Percentiles rank a stretch among this genome's conserved stretches.
Conservation (phyloP, 306 rosid species). For the cucumber (Cucumis sativus) region DNA sequence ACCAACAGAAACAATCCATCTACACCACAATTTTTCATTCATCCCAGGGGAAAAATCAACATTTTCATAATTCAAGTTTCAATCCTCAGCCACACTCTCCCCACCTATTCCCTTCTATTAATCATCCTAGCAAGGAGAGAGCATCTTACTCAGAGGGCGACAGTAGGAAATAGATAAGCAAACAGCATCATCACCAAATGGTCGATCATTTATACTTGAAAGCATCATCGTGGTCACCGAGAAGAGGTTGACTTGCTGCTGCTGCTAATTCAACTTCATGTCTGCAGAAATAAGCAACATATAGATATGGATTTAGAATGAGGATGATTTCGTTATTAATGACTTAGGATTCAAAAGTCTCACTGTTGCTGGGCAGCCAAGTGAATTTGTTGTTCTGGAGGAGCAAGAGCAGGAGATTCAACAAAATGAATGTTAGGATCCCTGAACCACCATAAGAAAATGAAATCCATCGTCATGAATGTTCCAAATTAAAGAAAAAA, state of each 20-base stretch:
- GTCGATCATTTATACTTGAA: slow-evolving; percentile 5
- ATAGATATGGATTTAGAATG: neutral
- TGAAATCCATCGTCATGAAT: neutral
- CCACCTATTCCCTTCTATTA: neutral
- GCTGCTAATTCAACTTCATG: slow-evolving; percentile 40
- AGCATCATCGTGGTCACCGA: slow-evolving; percentile 49
- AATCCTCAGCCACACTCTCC: neutral
- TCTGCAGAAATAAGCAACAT: neutral
- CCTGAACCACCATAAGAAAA: slow-evolving; percentile 12
- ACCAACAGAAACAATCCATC: neutral
- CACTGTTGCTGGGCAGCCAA: slow-evolving; percentile 33
- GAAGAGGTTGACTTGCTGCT: slow-evolving; percentile 61
- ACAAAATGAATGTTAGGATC: slow-evolving; percentile 54
- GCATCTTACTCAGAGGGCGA: neutral
- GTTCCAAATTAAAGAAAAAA: too few relatives aligned
- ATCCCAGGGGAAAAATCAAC: neutral
- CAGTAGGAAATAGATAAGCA: neutral
- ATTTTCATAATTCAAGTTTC: neutral
- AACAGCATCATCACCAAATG: neutral
- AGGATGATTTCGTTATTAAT: neutral
- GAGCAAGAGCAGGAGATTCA: slow-evolving; percentile 82
- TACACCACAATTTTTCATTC: neutral
- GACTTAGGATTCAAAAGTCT: neutral
- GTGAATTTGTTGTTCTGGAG: slow-evolving; percentile 57
- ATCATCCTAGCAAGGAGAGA: neutral